A percentile compares a stretch with the other conserved stretches of the same genome.
Conservation (phyloP, 2,329 filamentous ascomycete genomes). For the Fusarium zealandicum region DNA sequence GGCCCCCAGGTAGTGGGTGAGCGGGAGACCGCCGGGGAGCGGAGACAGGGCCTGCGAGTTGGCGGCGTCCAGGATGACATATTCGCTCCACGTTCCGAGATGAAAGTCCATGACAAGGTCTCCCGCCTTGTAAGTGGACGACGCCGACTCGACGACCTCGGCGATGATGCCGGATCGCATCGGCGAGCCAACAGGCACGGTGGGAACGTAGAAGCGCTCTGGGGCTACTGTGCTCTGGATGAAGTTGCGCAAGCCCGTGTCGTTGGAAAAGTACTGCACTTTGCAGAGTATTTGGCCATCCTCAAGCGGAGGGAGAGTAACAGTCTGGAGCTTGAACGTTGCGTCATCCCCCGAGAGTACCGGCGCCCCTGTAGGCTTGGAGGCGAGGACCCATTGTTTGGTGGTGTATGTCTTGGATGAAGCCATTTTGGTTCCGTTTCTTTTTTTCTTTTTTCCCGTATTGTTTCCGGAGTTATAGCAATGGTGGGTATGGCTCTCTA, state of each 20-base stretch:
- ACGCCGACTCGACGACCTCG: constrained; percentile 40
- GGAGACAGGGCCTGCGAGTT: constrained; percentile 36
- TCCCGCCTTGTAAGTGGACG: constrained; percentile 37
- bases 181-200: constrained; percentile 39
- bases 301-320: constrained; percentile 36
- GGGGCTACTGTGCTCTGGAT: constrained; percentile 41
- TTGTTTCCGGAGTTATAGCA: constrained; percentile 8
- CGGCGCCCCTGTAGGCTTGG: constrained; percentile 39
- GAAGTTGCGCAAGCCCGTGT: constrained; percentile 41
- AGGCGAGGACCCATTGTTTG: constrained; percentile 43
- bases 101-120: constrained; percentile 43
- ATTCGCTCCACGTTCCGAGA: constrained; percentile 42
- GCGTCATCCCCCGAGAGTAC: constrained; percentile 38
- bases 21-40: constrained; percentile 33
- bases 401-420: constrained; percentile 36
- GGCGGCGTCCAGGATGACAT: constrained; percentile 38
- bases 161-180: constrained; percentile 43
- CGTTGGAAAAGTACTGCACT: constrained; percentile 42
- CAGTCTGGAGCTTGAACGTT: constrained; percentile 39
- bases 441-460: constrained; percentile 2
- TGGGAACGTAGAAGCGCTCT: constrained; percentile 42
- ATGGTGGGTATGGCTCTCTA: constrained; percentile 6
- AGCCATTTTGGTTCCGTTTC: constrained; percentile 22
- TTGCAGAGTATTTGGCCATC: constrained; percentile 42
- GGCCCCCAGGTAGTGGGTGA: constrained; percentile 42